Base-by-base conservation (phyloP, 352 stramenopile genomes). In the Phytophthora sp. region DNA sequence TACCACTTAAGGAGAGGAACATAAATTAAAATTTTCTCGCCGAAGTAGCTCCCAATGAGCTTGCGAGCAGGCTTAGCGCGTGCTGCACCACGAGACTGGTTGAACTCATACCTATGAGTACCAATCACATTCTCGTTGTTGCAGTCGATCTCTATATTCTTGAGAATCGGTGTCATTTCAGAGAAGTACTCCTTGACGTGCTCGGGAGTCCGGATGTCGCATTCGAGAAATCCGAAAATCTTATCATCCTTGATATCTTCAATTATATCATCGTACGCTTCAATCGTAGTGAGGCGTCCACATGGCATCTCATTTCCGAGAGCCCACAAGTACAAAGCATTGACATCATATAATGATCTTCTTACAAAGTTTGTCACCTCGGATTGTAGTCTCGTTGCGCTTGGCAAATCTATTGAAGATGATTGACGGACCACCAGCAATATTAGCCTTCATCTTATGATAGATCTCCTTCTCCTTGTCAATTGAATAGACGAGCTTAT, bases 221-320 rank as follows among this genome's bases (percentile, higher is more conserved):
- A n/a, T n/a, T n/a, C n/a, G n/a, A n/a, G n/a, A n/a, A n/a, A n/a
- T n/a, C n/a, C n/a, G n/a, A 51, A 51, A 15, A 37, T 38, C 24
- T 51, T 51, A 8, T 51, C 26, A 15, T 10, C 2, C 2, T 38
- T 38, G 26, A 51, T 51, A 27, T 51, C 43, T 26, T 51, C 43
- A 15, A 51, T n/a, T 13, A 51, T 51, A 38, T 15, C 43, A 15
- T 3, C 1, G 24, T 51, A 51, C 3, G 44, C 27, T 18, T 53
- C 44, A 5, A 53, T 17, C 13, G 38, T 44, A 24, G 38, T 26
- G 5, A 44, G 12, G 1, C 44, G n/a, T 13, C 44, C 44, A 20
- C 44, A 53, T 11, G 44, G 44, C 43, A 50, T 66, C 51, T 46
- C 39, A 31, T 46, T 46, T 30, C 39, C 39, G 2, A 46, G 20